Evolutionary conservation across 495 filamentous ascomycete genomes (phyloP).

Genomic region (Talaromyces ruber): DNA sequence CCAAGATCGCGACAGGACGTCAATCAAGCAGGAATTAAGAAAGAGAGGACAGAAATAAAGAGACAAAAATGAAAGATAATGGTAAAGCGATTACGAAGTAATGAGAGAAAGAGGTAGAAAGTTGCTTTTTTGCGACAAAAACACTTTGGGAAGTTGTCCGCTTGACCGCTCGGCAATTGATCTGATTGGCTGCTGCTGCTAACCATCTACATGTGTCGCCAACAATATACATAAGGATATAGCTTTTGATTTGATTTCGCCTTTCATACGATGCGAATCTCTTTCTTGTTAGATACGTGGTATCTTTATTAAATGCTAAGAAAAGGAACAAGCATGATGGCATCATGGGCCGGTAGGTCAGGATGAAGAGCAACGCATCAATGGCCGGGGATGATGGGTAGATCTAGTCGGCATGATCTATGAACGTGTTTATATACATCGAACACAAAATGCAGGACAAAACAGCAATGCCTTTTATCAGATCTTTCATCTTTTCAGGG

Average conservation of each 20-base stretch:
- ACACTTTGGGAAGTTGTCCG: neutral
- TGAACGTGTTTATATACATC: neutral
- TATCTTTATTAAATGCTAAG: neutral
- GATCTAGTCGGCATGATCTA: neutral
- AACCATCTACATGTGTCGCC: neutral
- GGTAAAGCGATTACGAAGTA: neutral
- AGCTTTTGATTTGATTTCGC: neutral
- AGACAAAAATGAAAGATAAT: neutral
- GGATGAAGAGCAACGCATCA: neutral
- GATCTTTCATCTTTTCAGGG: neutral
- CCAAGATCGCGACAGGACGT: neutral
- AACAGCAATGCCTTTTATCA: neutral
- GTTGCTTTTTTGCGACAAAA: neutral
- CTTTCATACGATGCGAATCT: neutral
- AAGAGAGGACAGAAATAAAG: neutral
- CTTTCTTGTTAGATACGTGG: neutral
- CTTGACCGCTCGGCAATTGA: conserved; percentile 1
- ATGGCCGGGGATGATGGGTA: neutral
- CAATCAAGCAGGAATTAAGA: neutral
- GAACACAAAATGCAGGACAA: neutral
- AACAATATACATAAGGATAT: too few species aligned
- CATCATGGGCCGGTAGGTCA: neutral
- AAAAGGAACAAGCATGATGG: neutral
- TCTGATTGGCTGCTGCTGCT: neutral
- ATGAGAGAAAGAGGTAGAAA: neutral